A percentile compares a stretch with the other conserved stretches of the same genome.
Evolutionary conservation across 1,139 yeast genomes (phyloP).

Genomic region (Wickerhamomyces sp.): DNA sequence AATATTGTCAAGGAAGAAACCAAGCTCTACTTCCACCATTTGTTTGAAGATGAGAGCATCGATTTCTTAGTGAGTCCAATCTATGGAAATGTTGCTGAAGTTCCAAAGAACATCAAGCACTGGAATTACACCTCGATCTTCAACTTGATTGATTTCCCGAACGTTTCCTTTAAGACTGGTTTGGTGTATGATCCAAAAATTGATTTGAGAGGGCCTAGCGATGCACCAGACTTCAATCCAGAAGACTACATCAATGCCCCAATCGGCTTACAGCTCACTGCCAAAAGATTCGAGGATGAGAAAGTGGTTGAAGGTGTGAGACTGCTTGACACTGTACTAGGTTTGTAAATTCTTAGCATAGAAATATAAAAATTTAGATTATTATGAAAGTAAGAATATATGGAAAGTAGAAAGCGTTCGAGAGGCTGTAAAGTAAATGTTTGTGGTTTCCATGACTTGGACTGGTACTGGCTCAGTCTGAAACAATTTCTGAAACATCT

Average conservation of each 20-base stretch:
- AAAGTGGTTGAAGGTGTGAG: slow-evolving; percentile 44
- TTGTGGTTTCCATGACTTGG: too few species aligned
- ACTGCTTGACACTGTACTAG: slow-evolving; percentile 15
- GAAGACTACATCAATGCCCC: slow-evolving; percentile 47
- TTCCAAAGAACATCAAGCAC: slow-evolving; percentile 58
- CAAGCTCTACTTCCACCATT: slow-evolving; percentile 37
- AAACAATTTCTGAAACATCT: neutral
- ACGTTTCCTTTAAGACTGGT: slow-evolving; percentile 60
- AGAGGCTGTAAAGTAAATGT: too few species aligned
- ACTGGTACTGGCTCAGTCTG: too few species aligned
- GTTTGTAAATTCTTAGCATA: slow-evolving; percentile 6
- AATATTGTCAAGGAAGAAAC: slow-evolving; percentile 42
- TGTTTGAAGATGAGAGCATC: slow-evolving; percentile 49
- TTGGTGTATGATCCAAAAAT: slow-evolving; percentile 43
- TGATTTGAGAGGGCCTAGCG: slow-evolving; percentile 23
- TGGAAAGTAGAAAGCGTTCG: neutral
- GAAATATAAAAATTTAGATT: too few species aligned
- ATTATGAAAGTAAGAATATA: too few species aligned
- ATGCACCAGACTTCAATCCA: slow-evolving; percentile 27
- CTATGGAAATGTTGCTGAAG: slow-evolving; percentile 70
- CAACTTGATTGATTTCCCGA: slow-evolving; percentile 63
- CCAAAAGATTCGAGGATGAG: slow-evolving; percentile 50
- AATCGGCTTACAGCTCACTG: slow-evolving; percentile 47
- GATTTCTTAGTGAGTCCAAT: slow-evolving; percentile 69
- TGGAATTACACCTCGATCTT: slow-evolving; percentile 76